These are phyloP conservation scores for Leishmania arabica DNA, from an alignment of 208 protist genomes.

Conservation along the genomic window DNA sequence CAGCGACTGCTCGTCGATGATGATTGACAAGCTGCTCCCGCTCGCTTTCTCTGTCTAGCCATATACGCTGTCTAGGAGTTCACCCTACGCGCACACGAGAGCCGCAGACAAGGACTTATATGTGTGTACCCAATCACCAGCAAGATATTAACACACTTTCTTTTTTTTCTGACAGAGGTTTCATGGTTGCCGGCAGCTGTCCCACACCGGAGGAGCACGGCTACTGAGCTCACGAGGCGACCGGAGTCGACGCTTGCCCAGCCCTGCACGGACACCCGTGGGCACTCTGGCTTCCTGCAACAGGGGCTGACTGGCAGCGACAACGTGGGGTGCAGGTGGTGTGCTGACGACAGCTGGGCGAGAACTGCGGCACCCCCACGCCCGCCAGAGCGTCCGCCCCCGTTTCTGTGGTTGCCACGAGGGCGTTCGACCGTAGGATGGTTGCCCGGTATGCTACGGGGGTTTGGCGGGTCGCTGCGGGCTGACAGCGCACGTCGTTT, in stretches of 20 bases:
- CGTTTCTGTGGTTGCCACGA: not conserved
- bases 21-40: conserved; percentile 33
- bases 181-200: no score
- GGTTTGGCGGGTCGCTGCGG: not conserved
- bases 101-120: not conserved
- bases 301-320: not conserved
- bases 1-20: conserved; percentile 69
- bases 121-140: not conserved
- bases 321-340: not conserved
- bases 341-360: not conserved
- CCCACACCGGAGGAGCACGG: not conserved
- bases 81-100: not conserved
- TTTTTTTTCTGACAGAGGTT: not conserved
- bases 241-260: not conserved
- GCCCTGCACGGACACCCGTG: not conserved
- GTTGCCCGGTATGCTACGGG: not conserved
- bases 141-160: not conserved
- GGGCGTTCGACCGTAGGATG: not conserved
- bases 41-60: not conserved
- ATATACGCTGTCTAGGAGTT: not conserved
- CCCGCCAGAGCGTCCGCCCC: not conserved
- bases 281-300: not conserved
- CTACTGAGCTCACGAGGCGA: not conserved
- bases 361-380: not conserved
- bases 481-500: not conserved